These are phyloP conservation scores for Aspergillus conjunctus DNA, from an alignment of 495 filamentous ascomycete species.

Conservation along the genomic window DNA sequence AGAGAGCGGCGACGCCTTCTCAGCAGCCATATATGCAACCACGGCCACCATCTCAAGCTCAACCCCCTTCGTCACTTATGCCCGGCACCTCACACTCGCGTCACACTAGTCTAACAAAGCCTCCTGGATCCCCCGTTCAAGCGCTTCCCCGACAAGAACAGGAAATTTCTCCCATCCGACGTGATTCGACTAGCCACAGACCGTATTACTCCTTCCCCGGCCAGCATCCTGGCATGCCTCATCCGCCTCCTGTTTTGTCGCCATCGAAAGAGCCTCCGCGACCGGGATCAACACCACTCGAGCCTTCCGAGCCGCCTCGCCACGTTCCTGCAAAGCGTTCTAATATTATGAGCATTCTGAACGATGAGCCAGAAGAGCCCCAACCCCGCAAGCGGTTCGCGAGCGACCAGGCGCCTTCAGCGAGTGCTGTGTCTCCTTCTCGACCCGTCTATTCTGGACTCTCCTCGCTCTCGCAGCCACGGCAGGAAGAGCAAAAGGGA, in stretches of 20 bases:
- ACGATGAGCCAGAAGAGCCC: slow-evolving; percentile 59
- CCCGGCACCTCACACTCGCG: slow-evolving; percentile 41
- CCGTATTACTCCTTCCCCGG: slow-evolving; percentile 34
- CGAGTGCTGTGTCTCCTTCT: slow-evolving; percentile 30
- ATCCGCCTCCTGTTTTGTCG: slow-evolving; percentile 41
- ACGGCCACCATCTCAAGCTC: slow-evolving; percentile 31
- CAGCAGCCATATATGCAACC: slow-evolving; percentile 36
- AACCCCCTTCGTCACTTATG: slow-evolving; percentile 31
- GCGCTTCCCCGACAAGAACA: slow-evolving; percentile 35
- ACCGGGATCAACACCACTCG: slow-evolving; percentile 40
- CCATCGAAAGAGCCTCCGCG: slow-evolving; percentile 46
- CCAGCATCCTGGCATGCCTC: slow-evolving; percentile 32
- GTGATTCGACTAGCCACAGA: slow-evolving; percentile 40
- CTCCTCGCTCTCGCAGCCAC: slow-evolving; percentile 23
- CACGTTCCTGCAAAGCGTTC: slow-evolving; percentile 59
- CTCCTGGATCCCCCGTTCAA: slow-evolving; percentile 43
- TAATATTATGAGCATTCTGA: slow-evolving; percentile 61
- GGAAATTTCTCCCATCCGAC: slow-evolving; percentile 43
- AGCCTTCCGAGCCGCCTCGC: slow-evolving; percentile 44
- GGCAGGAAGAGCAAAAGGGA: slow-evolving; percentile 36
- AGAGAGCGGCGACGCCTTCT: slow-evolving; percentile 14
- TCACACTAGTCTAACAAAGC: slow-evolving; percentile 41
- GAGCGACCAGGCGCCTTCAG: slow-evolving; percentile 35
- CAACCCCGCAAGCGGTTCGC: slow-evolving; percentile 55
- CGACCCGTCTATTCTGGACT: slow-evolving; percentile 28